A percentile compares a stretch with the other conserved stretches of the same genome.
Evolutionary conservation across 352 stramenopile species (phyloP).

Genomic region (Phytophthora europaea): DNA sequence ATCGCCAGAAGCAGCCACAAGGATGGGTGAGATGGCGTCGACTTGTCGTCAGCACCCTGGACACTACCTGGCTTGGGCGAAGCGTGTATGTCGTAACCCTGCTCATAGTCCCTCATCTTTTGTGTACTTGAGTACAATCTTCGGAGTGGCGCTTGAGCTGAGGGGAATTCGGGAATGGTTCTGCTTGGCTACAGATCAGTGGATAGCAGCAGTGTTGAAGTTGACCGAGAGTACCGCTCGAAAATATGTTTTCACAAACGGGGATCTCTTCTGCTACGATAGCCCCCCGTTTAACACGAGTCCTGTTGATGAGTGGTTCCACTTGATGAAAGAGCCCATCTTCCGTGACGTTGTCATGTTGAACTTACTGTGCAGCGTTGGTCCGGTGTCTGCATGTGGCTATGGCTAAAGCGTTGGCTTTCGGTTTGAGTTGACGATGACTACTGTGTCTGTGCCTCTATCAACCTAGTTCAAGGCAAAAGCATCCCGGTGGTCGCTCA

Average conservation of each 20-base stretch:
- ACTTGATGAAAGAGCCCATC: neutral
- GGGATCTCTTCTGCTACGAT: too few relatives aligned
- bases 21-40: slow-evolving; percentile 34
- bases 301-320: slow-evolving; percentile 27
- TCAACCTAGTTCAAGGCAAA: neutral
- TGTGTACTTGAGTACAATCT: neutral
- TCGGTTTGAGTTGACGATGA: neutral
- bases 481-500: neutral
- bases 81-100: slow-evolving; percentile 31
- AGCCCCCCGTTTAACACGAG: neutral
- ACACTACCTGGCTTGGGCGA: slow-evolving; percentile 29
- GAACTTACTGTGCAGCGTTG: neutral
- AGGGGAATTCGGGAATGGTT: slow-evolving; percentile 21
- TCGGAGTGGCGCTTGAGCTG: neutral
- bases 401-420: neutral
- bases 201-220: neutral
- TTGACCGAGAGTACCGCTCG: neutral
- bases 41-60: slow-evolving; percentile 7
- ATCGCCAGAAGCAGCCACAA: slow-evolving; percentile 51
- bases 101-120: slow-evolving; percentile 32
- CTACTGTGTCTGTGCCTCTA: neutral
- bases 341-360: neutral
- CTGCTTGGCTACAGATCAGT: neutral
- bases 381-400: neutral
- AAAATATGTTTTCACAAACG: neutral